A percentile compares a stretch with the other conserved stretches of the same genome.
Conservation (phyloP, 768 basidiomycete species). For the Collybia sp. region DNA sequence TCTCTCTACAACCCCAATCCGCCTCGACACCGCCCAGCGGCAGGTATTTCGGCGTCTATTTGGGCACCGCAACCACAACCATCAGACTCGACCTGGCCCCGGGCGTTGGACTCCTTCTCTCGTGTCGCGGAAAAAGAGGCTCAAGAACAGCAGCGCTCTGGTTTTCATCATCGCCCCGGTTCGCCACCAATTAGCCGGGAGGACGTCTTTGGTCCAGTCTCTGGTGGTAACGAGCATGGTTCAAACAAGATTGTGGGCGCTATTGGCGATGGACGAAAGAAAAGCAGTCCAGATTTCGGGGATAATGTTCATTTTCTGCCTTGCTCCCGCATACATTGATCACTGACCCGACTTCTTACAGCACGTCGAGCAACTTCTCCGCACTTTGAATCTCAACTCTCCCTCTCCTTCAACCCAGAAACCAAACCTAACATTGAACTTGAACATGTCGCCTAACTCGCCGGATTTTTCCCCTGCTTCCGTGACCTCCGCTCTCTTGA, state of each 20-base stretch:
- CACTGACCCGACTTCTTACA: conserved; percentile 21
- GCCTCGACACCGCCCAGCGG: conserved; percentile 34
- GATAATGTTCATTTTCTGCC: conserved; percentile 39
- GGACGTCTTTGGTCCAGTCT: conserved; percentile 63
- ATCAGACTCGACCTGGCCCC: conserved; percentile 64
- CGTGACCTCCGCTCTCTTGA: conserved; percentile 64
- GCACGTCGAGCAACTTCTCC: conserved; percentile 80
- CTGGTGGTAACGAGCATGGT: conserved; percentile 20
- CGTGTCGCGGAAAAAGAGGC: conserved; percentile 41
- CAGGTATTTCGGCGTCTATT: conserved; percentile 53
- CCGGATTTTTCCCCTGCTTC: conserved; percentile 75
- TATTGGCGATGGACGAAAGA: conserved; percentile 78
- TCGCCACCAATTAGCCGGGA: conserved; percentile 35
- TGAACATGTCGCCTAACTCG: conserved; percentile 46
- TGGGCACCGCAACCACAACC: conserved; percentile 82
- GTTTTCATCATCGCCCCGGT: conserved; percentile 15
- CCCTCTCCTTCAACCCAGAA: conserved; percentile 50
- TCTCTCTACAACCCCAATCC: conserved; percentile 35
- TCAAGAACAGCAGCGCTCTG: conserved; percentile 17
- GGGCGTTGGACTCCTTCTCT: conserved; percentile 57
- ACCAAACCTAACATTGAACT: conserved; percentile 36
- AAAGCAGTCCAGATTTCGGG: conserved; percentile 49
- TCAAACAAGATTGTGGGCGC: conserved; percentile 45
- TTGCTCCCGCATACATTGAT: conserved; percentile 11
- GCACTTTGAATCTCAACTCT: conserved; percentile 76